Conservation (phyloP, 768 basidiomycete genomes). For the Saitozyma podzolica region DNA sequence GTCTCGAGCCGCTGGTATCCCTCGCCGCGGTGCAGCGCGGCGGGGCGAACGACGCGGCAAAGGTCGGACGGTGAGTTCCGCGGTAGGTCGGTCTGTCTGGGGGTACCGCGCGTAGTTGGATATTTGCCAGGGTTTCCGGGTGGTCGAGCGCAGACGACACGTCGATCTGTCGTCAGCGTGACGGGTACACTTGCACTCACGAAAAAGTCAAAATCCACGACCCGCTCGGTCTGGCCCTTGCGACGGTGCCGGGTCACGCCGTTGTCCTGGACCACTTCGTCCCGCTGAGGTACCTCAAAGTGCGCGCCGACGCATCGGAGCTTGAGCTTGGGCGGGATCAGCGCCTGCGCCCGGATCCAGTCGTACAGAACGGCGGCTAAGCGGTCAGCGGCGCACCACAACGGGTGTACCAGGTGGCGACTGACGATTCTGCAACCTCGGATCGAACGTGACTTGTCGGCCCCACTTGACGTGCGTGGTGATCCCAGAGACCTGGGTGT, state of each 20-base stretch:
- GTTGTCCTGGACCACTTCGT: slow-evolving; percentile 62
- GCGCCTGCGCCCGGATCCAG: slow-evolving; percentile 66
- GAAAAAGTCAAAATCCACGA: slow-evolving; percentile 42
- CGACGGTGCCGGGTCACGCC: slow-evolving; percentile 3
- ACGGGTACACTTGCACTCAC: slow-evolving; percentile 17
- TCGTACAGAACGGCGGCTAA: slow-evolving; percentile 71
- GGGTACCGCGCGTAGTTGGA: slow-evolving; percentile 52
- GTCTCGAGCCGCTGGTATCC: slow-evolving; percentile 3
- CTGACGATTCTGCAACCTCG: slow-evolving; percentile 26
- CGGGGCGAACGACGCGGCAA: slow-evolving; percentile 19
- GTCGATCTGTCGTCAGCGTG: slow-evolving; percentile 28
- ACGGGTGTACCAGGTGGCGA: neutral
- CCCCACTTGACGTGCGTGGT: slow-evolving; percentile 8
- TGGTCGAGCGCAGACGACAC: slow-evolving; percentile 24
- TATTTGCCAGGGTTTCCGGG: slow-evolving; percentile 42
- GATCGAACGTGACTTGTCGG: slow-evolving; percentile 15
- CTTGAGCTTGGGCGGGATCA: slow-evolving; percentile 23
- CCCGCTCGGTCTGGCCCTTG: slow-evolving; percentile 26
- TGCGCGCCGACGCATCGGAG: slow-evolving; percentile 60
- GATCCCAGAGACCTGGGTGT: slow-evolving; percentile 9
- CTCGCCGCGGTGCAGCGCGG: neutral
- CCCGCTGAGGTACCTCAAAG: slow-evolving; percentile 65
- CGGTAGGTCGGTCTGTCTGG: neutral
- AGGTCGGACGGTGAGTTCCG: too few species aligned
- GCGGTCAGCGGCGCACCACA: slow-evolving; percentile 1